Evolutionary conservation across 768 basidiomycete genomes (phyloP), one percentile per base, ranked within the genome.

Genomic region (Agaricus sinodeliciosus): DNA sequence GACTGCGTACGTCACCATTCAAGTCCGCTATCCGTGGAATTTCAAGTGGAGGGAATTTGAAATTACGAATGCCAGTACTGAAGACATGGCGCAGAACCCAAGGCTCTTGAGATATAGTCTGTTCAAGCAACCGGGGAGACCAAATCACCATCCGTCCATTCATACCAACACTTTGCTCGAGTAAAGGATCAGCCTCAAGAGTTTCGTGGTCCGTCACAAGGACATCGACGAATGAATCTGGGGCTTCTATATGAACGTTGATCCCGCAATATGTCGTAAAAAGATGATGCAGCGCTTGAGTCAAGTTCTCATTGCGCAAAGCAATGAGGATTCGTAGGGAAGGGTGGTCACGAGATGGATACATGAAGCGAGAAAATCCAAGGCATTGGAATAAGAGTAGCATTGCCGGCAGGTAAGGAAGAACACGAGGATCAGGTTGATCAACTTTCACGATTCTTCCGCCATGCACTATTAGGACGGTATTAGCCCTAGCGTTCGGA

Each of bases 61-160:
- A 31, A 31, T 43, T 37, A 4, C 16, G 39, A 16, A 55, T 25
- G 8, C 47, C 54, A 22, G 26, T 9, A 19, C 34, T 19, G 9
- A 55, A 39, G 15, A 45, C n/a, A 18, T 55, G 25, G 35, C 34
- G 27, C 12, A 48, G 13, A 15, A 55, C 15, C 31, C 46, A 55
- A 18, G 54, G 40, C 15, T 55, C 54, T 36, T 49, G 31, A 18
- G 37, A 28, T 5, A 48, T n/a, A 7, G 43, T 48, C 16, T 48
- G 34, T 27, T 48, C 48, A 11, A 48, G 9, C 9, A 56, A 26
- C 44, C 22, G 43, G 45, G 12, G 27, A 52, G 49, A 15, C 60
- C 60, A 40, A 18, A 35, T 13, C 25, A 25, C 8, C 47, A 48
- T 16, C 48, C 55, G 39, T 37, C 50, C 60, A 58, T 40, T n/a